These are phyloP conservation scores for Fusarium palustre DNA, from an alignment of 2,329 filamentous ascomycete genomes.

Conservation along the genomic window DNA sequence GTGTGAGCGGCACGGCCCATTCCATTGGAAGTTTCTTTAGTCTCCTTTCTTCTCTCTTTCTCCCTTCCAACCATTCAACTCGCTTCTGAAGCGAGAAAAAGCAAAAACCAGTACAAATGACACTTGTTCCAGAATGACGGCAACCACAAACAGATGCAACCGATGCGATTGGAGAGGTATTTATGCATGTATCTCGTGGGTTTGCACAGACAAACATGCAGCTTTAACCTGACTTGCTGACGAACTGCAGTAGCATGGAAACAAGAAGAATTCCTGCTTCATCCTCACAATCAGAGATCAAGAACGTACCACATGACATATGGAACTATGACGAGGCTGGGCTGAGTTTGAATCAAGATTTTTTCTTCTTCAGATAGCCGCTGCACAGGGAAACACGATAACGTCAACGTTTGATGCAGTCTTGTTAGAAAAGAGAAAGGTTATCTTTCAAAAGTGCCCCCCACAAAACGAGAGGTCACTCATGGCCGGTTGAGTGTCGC, in stretches of 20 bases:
- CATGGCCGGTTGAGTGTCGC: neutral
- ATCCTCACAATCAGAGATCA: neutral
- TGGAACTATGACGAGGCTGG: neutral
- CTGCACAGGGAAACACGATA: neutral
- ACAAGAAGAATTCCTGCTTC: neutral
- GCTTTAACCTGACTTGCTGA: conserved; percentile 9
- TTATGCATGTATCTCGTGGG: neutral
- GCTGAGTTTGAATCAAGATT: too few relatives aligned
- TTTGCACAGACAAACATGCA: conserved; percentile 19
- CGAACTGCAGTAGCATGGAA: neutral
- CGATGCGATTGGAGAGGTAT: neutral
- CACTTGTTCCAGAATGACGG: neutral
- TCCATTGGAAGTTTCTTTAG: conserved; percentile 8
- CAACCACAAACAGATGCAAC: conserved; percentile 13
- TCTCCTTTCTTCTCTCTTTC: neutral
- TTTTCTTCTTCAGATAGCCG: neutral
- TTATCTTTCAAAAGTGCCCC: neutral
- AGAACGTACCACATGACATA: neutral
- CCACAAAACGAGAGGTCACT: neutral
- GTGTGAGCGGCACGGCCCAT: conserved; percentile 42
- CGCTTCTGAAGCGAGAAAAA: neutral
- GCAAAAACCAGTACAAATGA: neutral
- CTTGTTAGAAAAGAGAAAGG: neutral
- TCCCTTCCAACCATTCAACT: neutral
- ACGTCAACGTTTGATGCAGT: conserved; percentile 5